Base-by-base conservation (phyloP, 2,329 filamentous ascomycete species). In the Xylariaceae sp. region DNA sequence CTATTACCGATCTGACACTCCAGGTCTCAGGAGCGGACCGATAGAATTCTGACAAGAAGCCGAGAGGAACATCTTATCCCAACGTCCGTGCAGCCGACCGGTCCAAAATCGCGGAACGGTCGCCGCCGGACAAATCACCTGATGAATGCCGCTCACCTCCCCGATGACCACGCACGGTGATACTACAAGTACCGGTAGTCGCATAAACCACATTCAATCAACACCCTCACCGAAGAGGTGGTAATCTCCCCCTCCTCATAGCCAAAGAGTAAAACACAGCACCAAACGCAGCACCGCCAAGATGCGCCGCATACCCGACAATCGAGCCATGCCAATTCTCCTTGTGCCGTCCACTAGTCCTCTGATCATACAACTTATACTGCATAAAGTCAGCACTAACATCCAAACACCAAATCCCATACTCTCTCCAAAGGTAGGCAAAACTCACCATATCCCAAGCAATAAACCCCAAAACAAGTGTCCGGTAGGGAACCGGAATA, bases 271-370 rank as follows among this genome's bases (percentile, higher is more conserved):
- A 61, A 34, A 58, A 63, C 1, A 51, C 38, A 13, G 53, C 52
- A 3, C 62, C 62, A 19, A 60, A 62, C 2, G 54, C 57, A 1
- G 56, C 56, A 10, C 62, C 62, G 3, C 62, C 62, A 1, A 64
- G 50, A 34, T 64, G 62, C 12, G 60, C 62, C 9, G 62, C 60
- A 41, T 64, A 60, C 6, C 60, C 62, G 17, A 62, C 51, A 28
- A 18, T 4, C 7, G 41, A 42, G 16, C 19, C 41, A 13, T 14
- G 13, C 34, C 34, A 38, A 38, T 16, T 38, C 34, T 38, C 16
- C 16, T 38, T 38, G 34, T 16, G 34, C 9, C 16, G 34, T 16
- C 34, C 34, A 14, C 13, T 16, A 14, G 34, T 16, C 16, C 34
- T 38, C 34, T 38, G 34, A 5, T 28, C 22, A 7, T 28, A 28